Evolutionary conservation across 2,329 filamentous ascomycete species (phyloP).

Genomic region (Elsinoe perseae): DNA sequence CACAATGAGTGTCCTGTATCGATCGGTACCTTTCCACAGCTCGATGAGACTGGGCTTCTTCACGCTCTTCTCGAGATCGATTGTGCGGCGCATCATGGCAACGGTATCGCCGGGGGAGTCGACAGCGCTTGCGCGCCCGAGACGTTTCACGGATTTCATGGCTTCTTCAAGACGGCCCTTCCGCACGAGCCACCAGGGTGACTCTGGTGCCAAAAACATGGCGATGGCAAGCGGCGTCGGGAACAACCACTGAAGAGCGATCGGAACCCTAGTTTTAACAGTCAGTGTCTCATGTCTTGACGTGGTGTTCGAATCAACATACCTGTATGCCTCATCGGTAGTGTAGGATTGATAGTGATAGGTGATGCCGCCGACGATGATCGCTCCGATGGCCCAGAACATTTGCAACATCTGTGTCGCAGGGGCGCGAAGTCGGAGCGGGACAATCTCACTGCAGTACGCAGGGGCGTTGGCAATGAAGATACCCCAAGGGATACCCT

Average conservation of each 20-base stretch:
- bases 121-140: constrained; percentile 37
- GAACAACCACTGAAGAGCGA: constrained; percentile 54
- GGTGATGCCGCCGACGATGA: constrained; percentile 52
- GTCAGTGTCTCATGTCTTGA: neutral
- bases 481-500: constrained; percentile 58
- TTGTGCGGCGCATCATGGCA: constrained; percentile 52
- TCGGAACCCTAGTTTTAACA: constrained; percentile 33
- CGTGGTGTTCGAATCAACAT: neutral
- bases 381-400: constrained; percentile 57
- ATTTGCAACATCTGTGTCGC: constrained; percentile 58
- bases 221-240: constrained; percentile 49
- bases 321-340: constrained; percentile 35
- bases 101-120: constrained; percentile 38
- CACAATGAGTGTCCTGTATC: constrained; percentile 47
- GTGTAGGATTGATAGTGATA: constrained; percentile 44
- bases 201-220: constrained; percentile 45
- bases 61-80: constrained; percentile 45
- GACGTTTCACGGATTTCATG: constrained; percentile 40
- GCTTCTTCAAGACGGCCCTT: constrained; percentile 42
- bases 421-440: constrained; percentile 49
- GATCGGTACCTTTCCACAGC: constrained; percentile 49
- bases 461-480: constrained; percentile 59
- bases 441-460: constrained; percentile 55
- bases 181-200: constrained; percentile 50
- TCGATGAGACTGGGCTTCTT: constrained; percentile 45